Evolutionary conservation across 2,329 filamentous ascomycete species (phyloP).

Genomic region (Amesomyces nigricolor): DNA sequence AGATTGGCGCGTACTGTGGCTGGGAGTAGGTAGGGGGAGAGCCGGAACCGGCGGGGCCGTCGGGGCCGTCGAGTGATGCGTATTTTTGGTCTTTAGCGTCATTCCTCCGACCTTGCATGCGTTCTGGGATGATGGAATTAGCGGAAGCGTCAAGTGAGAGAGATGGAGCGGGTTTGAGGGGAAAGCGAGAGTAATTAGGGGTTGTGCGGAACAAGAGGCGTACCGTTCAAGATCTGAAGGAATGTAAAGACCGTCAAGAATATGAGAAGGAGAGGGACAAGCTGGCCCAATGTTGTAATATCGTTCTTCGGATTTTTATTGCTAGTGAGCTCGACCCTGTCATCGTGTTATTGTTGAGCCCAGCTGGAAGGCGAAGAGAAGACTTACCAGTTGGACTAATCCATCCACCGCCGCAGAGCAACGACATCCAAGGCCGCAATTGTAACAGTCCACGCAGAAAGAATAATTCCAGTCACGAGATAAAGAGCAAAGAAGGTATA

Average conservation of each 20-base stretch:
- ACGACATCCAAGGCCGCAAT: slow-evolving; percentile 27
- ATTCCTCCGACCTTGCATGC: no score
- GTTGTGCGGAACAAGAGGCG: not conserved
- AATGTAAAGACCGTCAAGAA: slow-evolving; percentile 31
- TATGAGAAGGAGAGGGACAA: slow-evolving; percentile 30
- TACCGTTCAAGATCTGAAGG: slow-evolving; percentile 26
- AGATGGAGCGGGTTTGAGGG: no score
- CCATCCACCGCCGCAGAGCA: slow-evolving; percentile 29
- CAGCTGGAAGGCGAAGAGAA: not conserved
- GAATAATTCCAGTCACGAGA: slow-evolving; percentile 23
- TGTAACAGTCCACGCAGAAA: slow-evolving; percentile 24
- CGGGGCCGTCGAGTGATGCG: no score
- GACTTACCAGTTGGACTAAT: slow-evolving; percentile 21
- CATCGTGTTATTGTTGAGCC: not conserved
- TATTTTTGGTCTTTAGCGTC: no score
- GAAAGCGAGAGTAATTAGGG: no score
- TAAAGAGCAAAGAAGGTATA: slow-evolving; percentile 18
- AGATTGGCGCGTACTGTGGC: no score
- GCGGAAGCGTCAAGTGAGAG: no score
- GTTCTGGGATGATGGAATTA: no score
- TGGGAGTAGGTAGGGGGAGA: no score
- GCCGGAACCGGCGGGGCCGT: no score
- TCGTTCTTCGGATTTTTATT: slow-evolving; percentile 30
- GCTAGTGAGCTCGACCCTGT: slow-evolving; percentile 14
- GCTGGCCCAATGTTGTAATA: slow-evolving; percentile 32